Base-by-base conservation (phyloP, 495 filamentous ascomycete species). In the Hypoxylon lienhwacheense region DNA sequence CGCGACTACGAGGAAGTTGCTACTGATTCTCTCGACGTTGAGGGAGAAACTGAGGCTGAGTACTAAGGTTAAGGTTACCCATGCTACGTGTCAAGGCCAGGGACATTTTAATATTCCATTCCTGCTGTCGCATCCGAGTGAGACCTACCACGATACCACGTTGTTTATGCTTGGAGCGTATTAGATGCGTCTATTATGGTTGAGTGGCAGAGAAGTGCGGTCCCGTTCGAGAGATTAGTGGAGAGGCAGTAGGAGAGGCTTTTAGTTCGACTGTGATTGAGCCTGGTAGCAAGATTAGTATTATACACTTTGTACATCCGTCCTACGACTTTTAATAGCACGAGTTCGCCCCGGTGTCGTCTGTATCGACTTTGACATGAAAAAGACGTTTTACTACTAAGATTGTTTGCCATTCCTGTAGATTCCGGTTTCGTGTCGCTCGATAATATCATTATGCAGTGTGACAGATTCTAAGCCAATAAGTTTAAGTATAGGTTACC, bases 1-100 rank as follows among this genome's bases (percentile, higher is more conserved):
- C 88, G 92, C 59, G 93, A 98, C 76, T 98, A 98, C 79, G 95
- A 97, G 78, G 93, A 98, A 75, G 93, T 98, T 65, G 93, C 90
- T 59, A 91, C 91, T 68, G 93, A 98, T 75, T 96, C 92, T 55
- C 71, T 93, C 57, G 91, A 91, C 75, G 89, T 83, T 52, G 93
- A 93, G 61, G 90, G 91, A 62, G 87, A 85, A 69, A 79, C 79
- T 61, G 92, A 97, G 79, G 89, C 89, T 57, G 93, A 98, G 82
- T 98, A 98, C 84, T 98, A 96, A 73, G 69, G 15, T 53, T 29
- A 33, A 53, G 42, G 32, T 44, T 35, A 40, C 47, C 47, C 34
- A 49, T 44, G 48, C 49, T 55, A 58, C 51, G 55, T 56, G 47
- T 61, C 62, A 59, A 49, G 48, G 50, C 32, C 26, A 56, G 32